phyloP scores from a whole-genome alignment of 2,329 filamentous ascomycete species.

The Onygenales sp. region DNA sequence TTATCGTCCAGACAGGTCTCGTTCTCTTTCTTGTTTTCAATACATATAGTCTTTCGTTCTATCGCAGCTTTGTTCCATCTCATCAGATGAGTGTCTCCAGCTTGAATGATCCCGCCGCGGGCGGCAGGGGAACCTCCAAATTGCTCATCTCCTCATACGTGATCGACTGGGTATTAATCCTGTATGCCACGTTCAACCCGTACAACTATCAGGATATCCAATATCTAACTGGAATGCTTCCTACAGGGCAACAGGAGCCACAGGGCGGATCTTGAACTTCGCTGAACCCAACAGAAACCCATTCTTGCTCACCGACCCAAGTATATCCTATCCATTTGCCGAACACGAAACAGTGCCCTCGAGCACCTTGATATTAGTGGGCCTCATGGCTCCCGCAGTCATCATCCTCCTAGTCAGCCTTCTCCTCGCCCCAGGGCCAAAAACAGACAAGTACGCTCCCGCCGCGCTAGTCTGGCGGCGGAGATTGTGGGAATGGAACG shows the following conservation, averaged over 20 bases:
- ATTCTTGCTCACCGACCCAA: conserved; percentile 63
- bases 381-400: conserved; percentile 53
- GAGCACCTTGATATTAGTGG: conserved; percentile 54
- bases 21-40: too few species aligned
- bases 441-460: conserved; percentile 54
- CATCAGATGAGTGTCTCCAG: background rate
- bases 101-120: background rate
- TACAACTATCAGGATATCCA: background rate
- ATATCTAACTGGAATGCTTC: background rate
- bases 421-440: conserved; percentile 61
- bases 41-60: too few species aligned
- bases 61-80: background rate
- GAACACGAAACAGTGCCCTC: conserved; percentile 63
- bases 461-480: conserved; percentile 61
- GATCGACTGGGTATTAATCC: conserved; percentile 63
- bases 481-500: conserved; percentile 86
- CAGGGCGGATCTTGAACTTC: conserved; percentile 51
- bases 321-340: conserved; percentile 69
- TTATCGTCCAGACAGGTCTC: too few species aligned
- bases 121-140: conserved; percentile 30
- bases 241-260: conserved; percentile 43
- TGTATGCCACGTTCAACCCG: conserved; percentile 30
- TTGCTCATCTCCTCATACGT: conserved; percentile 57
- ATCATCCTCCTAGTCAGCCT: conserved; percentile 62
- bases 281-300: conserved; percentile 58